Base-by-base conservation (phyloP, 257 asterid species). In the Sherardia arvensis region DNA sequence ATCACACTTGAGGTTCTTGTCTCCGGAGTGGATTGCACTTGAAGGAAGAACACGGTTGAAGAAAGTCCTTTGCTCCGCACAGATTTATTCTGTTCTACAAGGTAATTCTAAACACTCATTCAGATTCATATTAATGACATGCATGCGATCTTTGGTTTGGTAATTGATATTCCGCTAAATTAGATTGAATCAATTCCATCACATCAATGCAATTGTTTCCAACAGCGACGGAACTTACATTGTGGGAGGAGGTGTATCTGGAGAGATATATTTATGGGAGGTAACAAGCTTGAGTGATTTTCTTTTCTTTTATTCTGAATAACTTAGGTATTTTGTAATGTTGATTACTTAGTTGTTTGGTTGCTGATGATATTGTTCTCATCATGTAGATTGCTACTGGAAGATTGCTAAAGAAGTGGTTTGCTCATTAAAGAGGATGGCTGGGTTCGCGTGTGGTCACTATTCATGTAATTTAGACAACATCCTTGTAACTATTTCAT, bases 341-440 rank as follows among this genome's bases (percentile, higher is more conserved):
- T 59, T 38, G 22, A 56, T 57, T n/a, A n/a, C n/a, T 17, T 59
- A 18, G 27, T 8, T 10, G 20, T 61, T n/a, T n/a, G n/a, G n/a
- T n/a, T n/a, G n/a, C 47, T 14, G 33, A 53, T 11, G 36, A 23
- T 64, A 20, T 12, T 63, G 34, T 40, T 10, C 22, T 14, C 1
- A 5, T 48, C 53, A 30, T 76, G 65, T 80, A 85, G 97, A 92
- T 86, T 72, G 84, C 89, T 0, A 84, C 87, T 30, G 96, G 95
- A 47, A 87, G 71, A 73, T 74, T 93, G 84, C 87, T 93, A 57
- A 87, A 81, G 78, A 89, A 83, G 80, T 93, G 99, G 99, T 87
- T 83, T 74, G 97, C 87, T 22, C 96, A 90, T 84, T 87, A 83
- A 65, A 72, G 95, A 87, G 67, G 99, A 93, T 78, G 99, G 97